Evolutionary conservation across 2,329 filamentous ascomycete genomes (phyloP).

Genomic region (Monilinia laxa): DNA sequence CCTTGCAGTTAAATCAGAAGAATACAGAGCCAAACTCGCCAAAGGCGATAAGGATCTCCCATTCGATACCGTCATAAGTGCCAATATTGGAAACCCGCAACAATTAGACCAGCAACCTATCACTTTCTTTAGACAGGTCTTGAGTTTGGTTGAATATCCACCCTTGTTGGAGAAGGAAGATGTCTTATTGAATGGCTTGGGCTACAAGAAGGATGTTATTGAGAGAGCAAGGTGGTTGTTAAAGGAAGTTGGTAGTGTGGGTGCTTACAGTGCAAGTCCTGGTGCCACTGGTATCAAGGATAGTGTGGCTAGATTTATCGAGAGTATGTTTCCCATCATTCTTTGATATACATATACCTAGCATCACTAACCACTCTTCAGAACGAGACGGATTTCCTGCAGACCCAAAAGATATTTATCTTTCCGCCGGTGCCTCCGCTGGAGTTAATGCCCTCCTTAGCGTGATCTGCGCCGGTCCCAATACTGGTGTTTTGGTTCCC

Average conservation of each 20-base stretch:
- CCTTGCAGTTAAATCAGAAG: constrained; percentile 88
- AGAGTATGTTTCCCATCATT: constrained; percentile 56
- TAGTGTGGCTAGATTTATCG: constrained; percentile 89
- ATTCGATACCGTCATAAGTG: constrained; percentile 88
- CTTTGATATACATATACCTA: constrained; percentile 5
- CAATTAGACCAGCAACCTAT: constrained; percentile 99
- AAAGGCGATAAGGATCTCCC: constrained; percentile 62
- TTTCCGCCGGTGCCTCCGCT: constrained; percentile 87
- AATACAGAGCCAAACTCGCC: constrained; percentile 74
- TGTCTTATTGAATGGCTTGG: constrained; percentile 70
- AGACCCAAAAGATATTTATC: constrained; percentile 78
- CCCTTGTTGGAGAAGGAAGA: constrained; percentile 77
- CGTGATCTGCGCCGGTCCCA: constrained; percentile 75
- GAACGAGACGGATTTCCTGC: constrained; percentile 85
- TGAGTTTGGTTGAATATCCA: constrained; percentile 91
- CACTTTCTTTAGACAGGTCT: constrained; percentile 97
- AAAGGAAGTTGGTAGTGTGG: constrained; percentile 82
- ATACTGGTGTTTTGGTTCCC: constrained; percentile 84
- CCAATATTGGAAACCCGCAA: constrained; percentile 98
- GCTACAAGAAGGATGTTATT: constrained; percentile 88
- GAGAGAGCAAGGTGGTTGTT: constrained; percentile 79
- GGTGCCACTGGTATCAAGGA: constrained; percentile 84
- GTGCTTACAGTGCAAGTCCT: constrained; percentile 93
- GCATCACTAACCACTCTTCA: constrained; percentile 40
- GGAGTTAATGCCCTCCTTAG: constrained; percentile 93